Percentiles rank a stretch among this genome's conserved stretches.
Conservation (phyloP, 1,284 basidiomycete species). For the Ustilago vetiveriae region DNA sequence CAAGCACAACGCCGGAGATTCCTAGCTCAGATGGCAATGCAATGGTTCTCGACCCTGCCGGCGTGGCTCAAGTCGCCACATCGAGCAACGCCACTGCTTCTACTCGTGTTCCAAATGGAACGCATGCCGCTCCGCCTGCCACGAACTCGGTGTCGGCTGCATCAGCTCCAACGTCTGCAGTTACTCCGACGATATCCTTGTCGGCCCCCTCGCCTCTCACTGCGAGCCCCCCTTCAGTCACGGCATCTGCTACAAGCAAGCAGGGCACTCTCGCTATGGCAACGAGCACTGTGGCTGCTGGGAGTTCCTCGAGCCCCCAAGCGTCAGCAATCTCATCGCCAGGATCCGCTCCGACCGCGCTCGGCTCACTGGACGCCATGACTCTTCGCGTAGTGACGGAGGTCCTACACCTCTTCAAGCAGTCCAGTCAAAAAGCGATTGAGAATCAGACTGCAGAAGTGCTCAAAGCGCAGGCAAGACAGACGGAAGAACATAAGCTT, state of each 20-base stretch:
- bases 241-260: background rate
- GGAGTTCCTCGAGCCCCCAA: background rate
- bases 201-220: background rate
- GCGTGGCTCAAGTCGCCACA: background rate
- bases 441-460: background rate
- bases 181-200: background rate
- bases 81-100: background rate
- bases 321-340: background rate
- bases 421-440: conserved; percentile 12
- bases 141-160: background rate
- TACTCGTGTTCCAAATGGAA: background rate
- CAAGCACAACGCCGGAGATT: background rate
- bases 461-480: background rate
- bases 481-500: conserved; percentile 1
- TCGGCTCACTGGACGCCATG: conserved; percentile 9
- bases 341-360: background rate
- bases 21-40: background rate
- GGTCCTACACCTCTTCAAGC: conserved; percentile 27
- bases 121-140: background rate
- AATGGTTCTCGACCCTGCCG: background rate
- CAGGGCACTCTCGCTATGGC: conserved; percentile 5
- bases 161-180: background rate
- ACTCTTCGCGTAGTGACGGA: conserved; percentile 27
- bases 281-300: conserved; percentile 8
- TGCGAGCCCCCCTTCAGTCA: background rate